Conservation (phyloP, 352 stramenopile species). For the Thraustotheca clavata region DNA sequence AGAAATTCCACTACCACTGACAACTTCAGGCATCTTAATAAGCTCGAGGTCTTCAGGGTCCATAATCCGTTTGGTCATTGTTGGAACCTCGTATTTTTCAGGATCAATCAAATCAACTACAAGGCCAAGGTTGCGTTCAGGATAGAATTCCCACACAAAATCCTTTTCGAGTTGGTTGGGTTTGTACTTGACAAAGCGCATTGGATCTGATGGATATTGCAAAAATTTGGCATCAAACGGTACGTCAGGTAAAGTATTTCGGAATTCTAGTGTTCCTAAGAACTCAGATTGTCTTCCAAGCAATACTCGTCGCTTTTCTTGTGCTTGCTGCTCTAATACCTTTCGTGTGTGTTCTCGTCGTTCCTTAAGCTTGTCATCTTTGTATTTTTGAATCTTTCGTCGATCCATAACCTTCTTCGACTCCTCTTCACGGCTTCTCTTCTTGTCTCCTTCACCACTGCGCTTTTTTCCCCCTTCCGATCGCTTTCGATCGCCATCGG, state of each 20-base stretch:
- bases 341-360: conserved; percentile 79
- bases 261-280: conserved; percentile 69
- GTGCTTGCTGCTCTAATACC: conserved; percentile 79
- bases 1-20: conserved; percentile 28
- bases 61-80: conserved; percentile 3
- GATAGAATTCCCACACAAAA: conserved; percentile 80
- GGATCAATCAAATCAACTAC: conserved; percentile 79
- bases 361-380: conserved; percentile 83
- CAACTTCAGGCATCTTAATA: conserved; percentile 19
- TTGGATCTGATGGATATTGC: conserved; percentile 65
- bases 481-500: too few relatives aligned
- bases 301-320: conserved; percentile 68
- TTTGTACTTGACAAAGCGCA: conserved; percentile 80
- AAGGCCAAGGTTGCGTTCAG: conserved; percentile 68
- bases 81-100: conserved; percentile 60
- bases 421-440: conserved; percentile 37
- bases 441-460: conserved; percentile 21
- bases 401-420: conserved; percentile 77
- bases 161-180: conserved; percentile 75
- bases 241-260: conserved; percentile 69
- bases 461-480: neutral
- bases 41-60: conserved; percentile 3
- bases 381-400: conserved; percentile 84
- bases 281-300: conserved; percentile 82
- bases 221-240: conserved; percentile 85